Evolutionary conservation across 305 asterid species (phyloP).

Genomic region (Nicotiana rustica): DNA sequence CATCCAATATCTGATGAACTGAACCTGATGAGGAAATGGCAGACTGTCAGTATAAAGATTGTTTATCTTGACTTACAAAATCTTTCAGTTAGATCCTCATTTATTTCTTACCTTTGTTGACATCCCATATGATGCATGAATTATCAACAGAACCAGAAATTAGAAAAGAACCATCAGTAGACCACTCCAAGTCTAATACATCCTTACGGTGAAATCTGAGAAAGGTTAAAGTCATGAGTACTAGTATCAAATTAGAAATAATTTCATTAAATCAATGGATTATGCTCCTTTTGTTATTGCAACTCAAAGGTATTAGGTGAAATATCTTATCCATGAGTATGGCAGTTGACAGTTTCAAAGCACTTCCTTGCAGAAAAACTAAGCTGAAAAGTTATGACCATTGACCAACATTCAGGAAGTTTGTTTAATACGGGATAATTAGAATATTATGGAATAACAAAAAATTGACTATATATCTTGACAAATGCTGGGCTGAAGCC

Average conservation of each 20-base stretch:
- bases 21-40: conserved; percentile 60
- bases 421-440: neutral
- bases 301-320: neutral
- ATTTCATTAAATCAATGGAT: conserved; percentile 1
- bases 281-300: neutral
- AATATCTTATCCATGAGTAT: neutral
- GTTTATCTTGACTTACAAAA: neutral
- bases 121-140: conserved; percentile 96
- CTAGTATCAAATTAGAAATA: conserved; percentile 32
- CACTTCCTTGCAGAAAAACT: neutral
- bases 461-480: neutral
- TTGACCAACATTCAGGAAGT: neutral
- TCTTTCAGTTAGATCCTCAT: neutral
- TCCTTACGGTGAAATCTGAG: conserved; percentile 96
- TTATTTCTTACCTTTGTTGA: conserved; percentile 64
- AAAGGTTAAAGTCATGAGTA: conserved; percentile 33
- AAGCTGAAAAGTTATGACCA: neutral
- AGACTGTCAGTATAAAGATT: conserved; percentile 5
- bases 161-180: conserved; percentile 78
- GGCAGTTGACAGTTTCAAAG: neutral
- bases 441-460: conserved; percentile 1
- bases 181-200: conserved; percentile 95
- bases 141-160: conserved; percentile 97
- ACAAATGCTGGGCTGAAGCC: too few relatives aligned
- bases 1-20: conserved; percentile 88